These are phyloP conservation scores for Exophiala viscosa DNA, from an alignment of 2,329 filamentous ascomycete species.

Conservation along the genomic window DNA sequence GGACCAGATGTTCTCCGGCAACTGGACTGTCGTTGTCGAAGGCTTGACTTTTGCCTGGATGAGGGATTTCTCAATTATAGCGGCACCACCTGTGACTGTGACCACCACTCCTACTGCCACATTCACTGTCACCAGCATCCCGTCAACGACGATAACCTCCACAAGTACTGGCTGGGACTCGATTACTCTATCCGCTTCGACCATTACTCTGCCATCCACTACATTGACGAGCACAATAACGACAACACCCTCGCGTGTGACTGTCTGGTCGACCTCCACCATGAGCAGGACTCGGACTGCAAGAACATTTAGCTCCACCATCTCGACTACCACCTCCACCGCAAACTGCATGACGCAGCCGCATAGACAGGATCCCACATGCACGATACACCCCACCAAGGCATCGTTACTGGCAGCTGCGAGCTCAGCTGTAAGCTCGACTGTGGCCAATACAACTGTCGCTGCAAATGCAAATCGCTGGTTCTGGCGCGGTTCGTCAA, in stretches of 20 bases:
- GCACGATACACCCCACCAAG: conserved; percentile 21
- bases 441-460: not conserved
- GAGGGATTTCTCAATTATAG: conserved; percentile 23
- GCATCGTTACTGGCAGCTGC: conserved; percentile 15
- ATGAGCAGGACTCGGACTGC: conserved; percentile 15
- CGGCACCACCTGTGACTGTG: conserved; percentile 22
- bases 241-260: conserved; percentile 15
- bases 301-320: conserved; percentile 15
- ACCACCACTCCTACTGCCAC: conserved; percentile 20
- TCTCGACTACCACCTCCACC: conserved; percentile 18
- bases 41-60: conserved; percentile 26
- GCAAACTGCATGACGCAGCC: conserved; percentile 15
- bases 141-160: conserved; percentile 18
- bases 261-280: conserved; percentile 19
- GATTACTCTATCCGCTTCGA: conserved; percentile 16
- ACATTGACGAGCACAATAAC: conserved; percentile 20
- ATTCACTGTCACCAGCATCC: conserved; percentile 18
- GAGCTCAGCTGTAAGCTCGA: not conserved
- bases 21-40: conserved; percentile 26
- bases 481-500: not conserved
- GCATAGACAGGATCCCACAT: conserved; percentile 17
- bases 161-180: conserved; percentile 17
- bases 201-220: conserved; percentile 20
- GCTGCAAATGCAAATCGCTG: not conserved
- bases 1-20: conserved; percentile 23